These are phyloP conservation scores for Xanthoceras sorbifolium DNA, from an alignment of 345 rosid species.

Conservation along the genomic window DNA sequence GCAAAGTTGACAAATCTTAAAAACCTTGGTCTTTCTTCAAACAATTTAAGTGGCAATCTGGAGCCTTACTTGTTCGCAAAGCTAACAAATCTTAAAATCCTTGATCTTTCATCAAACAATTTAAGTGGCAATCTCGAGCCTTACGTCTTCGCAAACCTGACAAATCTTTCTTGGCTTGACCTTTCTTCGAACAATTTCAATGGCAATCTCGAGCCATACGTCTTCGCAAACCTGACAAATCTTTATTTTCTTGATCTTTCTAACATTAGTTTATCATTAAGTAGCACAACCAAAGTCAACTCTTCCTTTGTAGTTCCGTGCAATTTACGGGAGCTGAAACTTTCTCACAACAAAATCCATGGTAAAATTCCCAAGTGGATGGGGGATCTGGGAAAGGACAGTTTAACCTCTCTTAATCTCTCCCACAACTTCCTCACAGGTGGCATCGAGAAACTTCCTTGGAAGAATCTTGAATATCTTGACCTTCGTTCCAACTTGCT, in stretches of 20 bases:
- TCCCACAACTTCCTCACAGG: slow-evolving; percentile 22
- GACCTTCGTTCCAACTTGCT: slow-evolving; percentile 27
- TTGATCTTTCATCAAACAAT: slow-evolving; percentile 26
- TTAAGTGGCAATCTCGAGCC: slow-evolving; percentile 23
- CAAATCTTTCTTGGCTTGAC: neutral
- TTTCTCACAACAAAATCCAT: slow-evolving; percentile 27
- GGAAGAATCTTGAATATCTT: neutral
- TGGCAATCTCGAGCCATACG: slow-evolving; percentile 16
- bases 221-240: slow-evolving; percentile 21
- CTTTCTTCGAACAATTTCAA: slow-evolving; percentile 24
- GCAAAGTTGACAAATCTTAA: slow-evolving; percentile 22
- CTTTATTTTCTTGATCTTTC: slow-evolving; percentile 17
- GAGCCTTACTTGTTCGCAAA: slow-evolving; percentile 19
- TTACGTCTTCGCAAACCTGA: slow-evolving; percentile 17
- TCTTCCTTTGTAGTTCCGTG: slow-evolving; percentile 18
- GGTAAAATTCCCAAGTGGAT: slow-evolving; percentile 26
- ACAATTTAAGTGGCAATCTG: slow-evolving; percentile 23
- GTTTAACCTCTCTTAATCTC: neutral
- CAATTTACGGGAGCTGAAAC: neutral
- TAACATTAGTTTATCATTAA: neutral
- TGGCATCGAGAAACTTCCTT: neutral
- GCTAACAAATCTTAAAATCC: slow-evolving; percentile 5
- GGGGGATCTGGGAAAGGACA: neutral
- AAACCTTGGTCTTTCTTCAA: no score
- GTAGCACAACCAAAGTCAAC: neutral